Evolutionary conservation across 805 yeast species (phyloP).

Genomic region (Hyphopichia homilentoma): DNA sequence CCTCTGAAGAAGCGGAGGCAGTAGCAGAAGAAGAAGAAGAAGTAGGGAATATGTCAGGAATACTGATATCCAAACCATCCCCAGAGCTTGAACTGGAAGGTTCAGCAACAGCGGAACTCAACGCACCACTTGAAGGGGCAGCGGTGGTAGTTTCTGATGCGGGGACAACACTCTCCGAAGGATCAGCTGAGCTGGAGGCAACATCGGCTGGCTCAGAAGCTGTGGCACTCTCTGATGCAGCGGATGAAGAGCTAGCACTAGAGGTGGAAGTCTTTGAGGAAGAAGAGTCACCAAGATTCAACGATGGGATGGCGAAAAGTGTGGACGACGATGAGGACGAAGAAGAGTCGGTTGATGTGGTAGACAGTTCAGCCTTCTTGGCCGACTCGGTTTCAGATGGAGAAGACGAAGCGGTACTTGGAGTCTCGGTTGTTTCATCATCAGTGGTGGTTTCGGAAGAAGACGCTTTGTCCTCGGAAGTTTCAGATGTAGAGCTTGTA

Average conservation of each 20-base stretch:
- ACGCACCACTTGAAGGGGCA: slow-evolving; percentile 1
- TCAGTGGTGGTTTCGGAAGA: too few species aligned
- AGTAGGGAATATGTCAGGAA: too few species aligned
- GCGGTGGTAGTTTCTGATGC: too few species aligned
- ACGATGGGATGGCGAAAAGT: background rate
- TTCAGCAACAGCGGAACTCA: background rate
- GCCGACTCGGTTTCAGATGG: slow-evolving; percentile 6
- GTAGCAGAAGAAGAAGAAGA: slow-evolving; percentile 1
- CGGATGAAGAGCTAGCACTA: background rate
- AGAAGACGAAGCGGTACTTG: slow-evolving; percentile 2
- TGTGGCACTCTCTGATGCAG: background rate
- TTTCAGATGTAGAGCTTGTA: background rate
- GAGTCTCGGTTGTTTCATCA: background rate
- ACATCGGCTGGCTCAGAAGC: slow-evolving; percentile 1
- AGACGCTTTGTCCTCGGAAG: too few species aligned
- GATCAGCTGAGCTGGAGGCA: background rate
- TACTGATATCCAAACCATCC: too few species aligned
- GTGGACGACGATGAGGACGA: background rate
- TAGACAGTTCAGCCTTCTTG: background rate
- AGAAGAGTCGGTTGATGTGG: slow-evolving; percentile 2
- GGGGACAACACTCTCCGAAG: too few species aligned
- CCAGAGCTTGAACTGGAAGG: background rate
- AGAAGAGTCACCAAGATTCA: background rate
- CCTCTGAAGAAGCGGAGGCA: background rate
- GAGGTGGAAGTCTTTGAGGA: background rate